Evolutionary conservation across 2,329 filamentous ascomycete species (phyloP).

Genomic region (Verticillium zaregamsianum): DNA sequence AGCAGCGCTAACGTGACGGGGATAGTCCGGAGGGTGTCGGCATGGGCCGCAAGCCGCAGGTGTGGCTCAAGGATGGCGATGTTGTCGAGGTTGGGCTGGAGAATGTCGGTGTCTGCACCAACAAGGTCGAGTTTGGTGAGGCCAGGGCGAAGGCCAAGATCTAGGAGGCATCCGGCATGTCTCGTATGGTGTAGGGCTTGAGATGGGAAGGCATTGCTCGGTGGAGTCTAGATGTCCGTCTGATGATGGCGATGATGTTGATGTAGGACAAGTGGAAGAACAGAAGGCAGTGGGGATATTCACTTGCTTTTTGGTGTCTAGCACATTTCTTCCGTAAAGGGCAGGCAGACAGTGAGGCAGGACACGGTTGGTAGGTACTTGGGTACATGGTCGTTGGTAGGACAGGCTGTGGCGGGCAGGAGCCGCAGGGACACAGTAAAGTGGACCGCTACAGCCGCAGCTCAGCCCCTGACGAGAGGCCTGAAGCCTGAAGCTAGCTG

Average conservation of each 20-base stretch:
- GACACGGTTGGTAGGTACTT: no score
- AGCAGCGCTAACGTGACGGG: constrained; percentile 2
- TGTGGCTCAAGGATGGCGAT: constrained; percentile 69
- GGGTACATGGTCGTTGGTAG: not conserved
- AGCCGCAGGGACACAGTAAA: no score
- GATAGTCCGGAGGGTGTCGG: constrained; percentile 63
- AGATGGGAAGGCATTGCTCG: not conserved
- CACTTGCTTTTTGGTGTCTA: no score
- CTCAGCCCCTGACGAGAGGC: not conserved
- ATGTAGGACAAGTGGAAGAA: not conserved
- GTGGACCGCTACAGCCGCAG: not conserved
- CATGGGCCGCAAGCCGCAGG: constrained; percentile 60
- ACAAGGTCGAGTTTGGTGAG: constrained; percentile 32
- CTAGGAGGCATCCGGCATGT: not conserved
- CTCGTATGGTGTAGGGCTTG: not conserved
- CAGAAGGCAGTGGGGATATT: no score
- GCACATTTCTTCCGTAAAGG: no score
- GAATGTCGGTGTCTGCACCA: constrained; percentile 56
- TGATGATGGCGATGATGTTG: not conserved
- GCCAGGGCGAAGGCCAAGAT: constrained; percentile 19
- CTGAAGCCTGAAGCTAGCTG: not conserved
- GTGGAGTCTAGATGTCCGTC: not conserved
- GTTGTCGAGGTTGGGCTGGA: constrained; percentile 65
- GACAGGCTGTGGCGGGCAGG: not conserved
- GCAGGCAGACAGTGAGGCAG: no score